Conservation (phyloP, 164 flowering plant genomes). For the Berberis thunbergii region DNA sequence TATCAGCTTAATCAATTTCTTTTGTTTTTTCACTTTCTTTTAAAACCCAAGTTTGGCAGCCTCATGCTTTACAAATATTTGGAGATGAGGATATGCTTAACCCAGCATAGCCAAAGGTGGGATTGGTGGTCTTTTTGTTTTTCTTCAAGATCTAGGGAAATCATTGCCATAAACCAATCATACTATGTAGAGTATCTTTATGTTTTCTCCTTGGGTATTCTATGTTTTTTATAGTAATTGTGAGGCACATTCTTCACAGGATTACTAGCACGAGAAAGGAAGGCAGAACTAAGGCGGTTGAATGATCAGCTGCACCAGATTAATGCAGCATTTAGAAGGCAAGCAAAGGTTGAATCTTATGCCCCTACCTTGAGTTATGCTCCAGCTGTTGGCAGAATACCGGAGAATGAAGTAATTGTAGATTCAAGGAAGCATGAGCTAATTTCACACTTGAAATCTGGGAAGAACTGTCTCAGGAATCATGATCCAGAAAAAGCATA, state of each 20-base stretch:
- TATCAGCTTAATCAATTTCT: no score
- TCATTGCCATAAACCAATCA: not conserved
- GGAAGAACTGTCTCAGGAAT: conserved; percentile 74
- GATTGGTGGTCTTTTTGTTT: no score
- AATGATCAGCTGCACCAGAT: conserved; percentile 95
- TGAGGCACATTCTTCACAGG: conserved; percentile 30
- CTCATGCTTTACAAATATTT: no score
- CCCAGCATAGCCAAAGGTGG: no score
- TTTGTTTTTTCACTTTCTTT: no score
- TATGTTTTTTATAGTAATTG: not conserved
- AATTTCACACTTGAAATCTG: conserved; percentile 56
- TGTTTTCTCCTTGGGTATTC: not conserved
- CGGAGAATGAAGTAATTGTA: conserved; percentile 65
- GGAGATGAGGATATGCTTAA: no score
- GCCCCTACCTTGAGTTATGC: conserved; percentile 93
- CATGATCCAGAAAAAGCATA: conserved; percentile 75
- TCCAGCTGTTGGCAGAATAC: conserved; percentile 56
- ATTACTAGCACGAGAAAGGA: conserved; percentile 85
- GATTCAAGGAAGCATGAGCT: conserved; percentile 71
- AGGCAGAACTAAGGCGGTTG: conserved; percentile 55
- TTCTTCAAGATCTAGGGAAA: no score
- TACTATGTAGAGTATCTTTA: not conserved
- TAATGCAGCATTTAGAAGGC: conserved; percentile 86
- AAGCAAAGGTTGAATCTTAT: conserved; percentile 97
- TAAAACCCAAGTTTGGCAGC: no score